Percentiles rank a stretch among this genome's conserved stretches.
These are phyloP conservation scores for Exophiala oligosperma DNA, from an alignment of 2,329 filamentous ascomycete species.

Conservation along the genomic window DNA sequence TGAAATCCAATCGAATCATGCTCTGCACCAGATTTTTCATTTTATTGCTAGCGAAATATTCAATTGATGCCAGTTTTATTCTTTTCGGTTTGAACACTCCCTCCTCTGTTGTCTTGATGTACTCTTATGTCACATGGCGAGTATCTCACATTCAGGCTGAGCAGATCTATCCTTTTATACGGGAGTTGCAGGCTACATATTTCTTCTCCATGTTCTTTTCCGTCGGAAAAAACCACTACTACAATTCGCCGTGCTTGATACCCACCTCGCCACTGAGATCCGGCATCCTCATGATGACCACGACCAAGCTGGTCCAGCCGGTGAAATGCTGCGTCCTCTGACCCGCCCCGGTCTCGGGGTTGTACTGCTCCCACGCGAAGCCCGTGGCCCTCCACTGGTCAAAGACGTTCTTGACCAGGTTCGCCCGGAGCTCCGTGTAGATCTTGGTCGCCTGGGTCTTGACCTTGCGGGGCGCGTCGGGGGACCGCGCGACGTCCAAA, in stretches of 20 bases:
- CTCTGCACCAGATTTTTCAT: too few species aligned
- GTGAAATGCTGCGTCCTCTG: constrained; percentile 98
- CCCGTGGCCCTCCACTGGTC: constrained; percentile 85
- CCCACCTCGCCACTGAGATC: constrained; percentile 52
- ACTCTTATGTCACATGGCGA: too few species aligned
- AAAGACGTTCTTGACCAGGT: constrained; percentile 86
- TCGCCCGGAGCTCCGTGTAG: constrained; percentile 75
- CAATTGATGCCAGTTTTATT: too few species aligned
- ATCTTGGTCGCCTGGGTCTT: constrained; percentile 63
- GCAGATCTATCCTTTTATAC: too few species aligned
- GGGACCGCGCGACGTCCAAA: constrained; percentile 58
- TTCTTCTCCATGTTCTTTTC: too few species aligned
- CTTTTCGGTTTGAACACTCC: too few species aligned
- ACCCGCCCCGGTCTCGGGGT: constrained; percentile 87
- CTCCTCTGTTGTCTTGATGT: too few species aligned
- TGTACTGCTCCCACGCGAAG: constrained; percentile 98
- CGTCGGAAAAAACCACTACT: too few species aligned
- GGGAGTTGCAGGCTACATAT: too few species aligned
- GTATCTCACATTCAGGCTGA: too few species aligned
- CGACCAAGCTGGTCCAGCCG: constrained; percentile 96
- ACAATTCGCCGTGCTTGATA: constrained; percentile 23
- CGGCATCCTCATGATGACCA: constrained; percentile 96
- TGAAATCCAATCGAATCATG: too few species aligned
- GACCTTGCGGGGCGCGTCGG: constrained; percentile 20
- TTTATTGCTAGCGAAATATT: too few species aligned